Evolutionary conservation across 1,284 basidiomycete species (phyloP).

Genomic region (Marasmius sp.): DNA sequence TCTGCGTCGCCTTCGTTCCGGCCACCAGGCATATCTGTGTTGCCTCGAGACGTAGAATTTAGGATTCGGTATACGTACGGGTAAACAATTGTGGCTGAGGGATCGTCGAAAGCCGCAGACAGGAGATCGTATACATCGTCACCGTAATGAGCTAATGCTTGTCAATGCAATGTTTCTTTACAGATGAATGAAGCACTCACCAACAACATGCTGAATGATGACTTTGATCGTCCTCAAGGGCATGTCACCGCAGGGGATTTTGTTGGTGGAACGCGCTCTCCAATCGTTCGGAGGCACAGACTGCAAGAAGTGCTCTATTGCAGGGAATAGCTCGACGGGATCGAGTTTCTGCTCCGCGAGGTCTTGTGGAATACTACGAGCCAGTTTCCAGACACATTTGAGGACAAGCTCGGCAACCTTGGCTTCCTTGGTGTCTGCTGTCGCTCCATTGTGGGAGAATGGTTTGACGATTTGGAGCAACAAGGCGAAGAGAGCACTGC

Average conservation of each 20-base stretch:
- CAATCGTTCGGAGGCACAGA: conserved; percentile 95
- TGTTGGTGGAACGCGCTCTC: conserved; percentile 87
- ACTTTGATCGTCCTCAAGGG: conserved; percentile 97
- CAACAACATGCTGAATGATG: conserved; percentile 92
- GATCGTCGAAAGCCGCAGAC: conserved; percentile 77
- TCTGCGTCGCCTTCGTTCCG: conserved; percentile 39
- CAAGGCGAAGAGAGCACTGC: conserved; percentile 72
- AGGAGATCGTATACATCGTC: conserved; percentile 81
- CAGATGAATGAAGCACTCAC: conserved; percentile 49
- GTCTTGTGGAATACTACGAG: conserved; percentile 91
- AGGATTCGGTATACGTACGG: conserved; percentile 86
- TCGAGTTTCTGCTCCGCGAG: conserved; percentile 80
- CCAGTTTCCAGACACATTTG: conserved; percentile 99
- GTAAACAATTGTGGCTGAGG: conserved; percentile 79
- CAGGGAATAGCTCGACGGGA: conserved; percentile 88
- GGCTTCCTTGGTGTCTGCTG: conserved; percentile 73
- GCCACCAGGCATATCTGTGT: conserved; percentile 34
- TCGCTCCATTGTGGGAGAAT: conserved; percentile 72
- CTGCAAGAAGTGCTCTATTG: conserved; percentile 93
- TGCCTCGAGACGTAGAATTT: conserved; percentile 60
- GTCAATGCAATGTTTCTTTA: conserved; percentile 3
- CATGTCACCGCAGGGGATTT: conserved; percentile 95
- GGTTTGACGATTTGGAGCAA: conserved; percentile 87
- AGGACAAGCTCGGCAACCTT: conserved; percentile 95
- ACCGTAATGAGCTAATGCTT: conserved; percentile 68